phyloP scores from a whole-genome alignment of 2,329 filamentous ascomycete genomes.

The Epichloe elymi region DNA sequence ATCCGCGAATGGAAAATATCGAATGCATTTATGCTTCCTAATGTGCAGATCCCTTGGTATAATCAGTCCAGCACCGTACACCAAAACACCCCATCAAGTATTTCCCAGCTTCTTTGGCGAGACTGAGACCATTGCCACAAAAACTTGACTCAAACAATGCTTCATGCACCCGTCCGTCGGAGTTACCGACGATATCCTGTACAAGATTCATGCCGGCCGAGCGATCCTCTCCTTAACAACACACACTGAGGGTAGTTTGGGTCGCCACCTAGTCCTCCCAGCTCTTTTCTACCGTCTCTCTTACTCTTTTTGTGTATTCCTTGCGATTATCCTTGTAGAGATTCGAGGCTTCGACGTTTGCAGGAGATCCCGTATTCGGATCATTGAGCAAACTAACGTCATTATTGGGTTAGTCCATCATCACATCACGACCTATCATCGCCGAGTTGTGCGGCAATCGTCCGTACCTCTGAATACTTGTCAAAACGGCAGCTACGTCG shows the following conservation, averaged over 20 bases:
- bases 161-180: background rate
- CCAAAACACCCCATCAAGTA: conserved; percentile 17
- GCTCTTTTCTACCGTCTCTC: conserved; percentile 97
- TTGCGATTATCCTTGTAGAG: conserved; percentile 96
- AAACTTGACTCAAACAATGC: background rate
- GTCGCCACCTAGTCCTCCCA: conserved; percentile 64
- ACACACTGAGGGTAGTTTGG: background rate
- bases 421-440: background rate
- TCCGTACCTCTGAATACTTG: conserved; percentile 83
- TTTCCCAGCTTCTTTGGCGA: background rate
- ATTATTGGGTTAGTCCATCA: too few species aligned
- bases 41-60: conserved; percentile 15
- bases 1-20: background rate
- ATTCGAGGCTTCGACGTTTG: conserved; percentile 96
- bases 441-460: background rate
- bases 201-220: background rate
- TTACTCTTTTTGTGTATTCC: conserved; percentile 87
- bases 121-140: background rate
- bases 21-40: conserved; percentile 6
- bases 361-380: conserved; percentile 94
- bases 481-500: conserved; percentile 92
- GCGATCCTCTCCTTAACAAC: background rate
- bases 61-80: conserved; percentile 20
- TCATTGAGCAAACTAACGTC: conserved; percentile 74
- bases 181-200: background rate